These are phyloP conservation scores for Helicocarpus griseus DNA, from an alignment of 2,329 filamentous ascomycete genomes.

Conservation along the genomic window DNA sequence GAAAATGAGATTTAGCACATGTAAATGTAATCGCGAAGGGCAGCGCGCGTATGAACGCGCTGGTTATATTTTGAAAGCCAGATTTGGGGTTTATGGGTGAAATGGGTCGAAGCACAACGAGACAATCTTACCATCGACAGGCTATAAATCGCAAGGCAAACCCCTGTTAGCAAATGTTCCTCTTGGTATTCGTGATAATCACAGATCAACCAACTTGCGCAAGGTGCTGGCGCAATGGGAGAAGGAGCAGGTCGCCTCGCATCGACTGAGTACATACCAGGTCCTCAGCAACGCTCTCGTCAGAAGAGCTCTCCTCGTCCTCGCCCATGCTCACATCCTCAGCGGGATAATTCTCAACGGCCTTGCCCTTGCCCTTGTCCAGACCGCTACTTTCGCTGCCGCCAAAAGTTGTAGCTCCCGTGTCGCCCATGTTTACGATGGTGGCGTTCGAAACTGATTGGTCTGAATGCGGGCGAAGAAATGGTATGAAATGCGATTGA, in stretches of 20 bases:
- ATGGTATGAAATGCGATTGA: constrained; percentile 12
- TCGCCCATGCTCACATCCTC: constrained; percentile 63
- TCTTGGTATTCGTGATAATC: not conserved
- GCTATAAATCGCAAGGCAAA: constrained; percentile 13
- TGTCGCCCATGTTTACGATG: constrained; percentile 3
- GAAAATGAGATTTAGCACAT: too few species aligned
- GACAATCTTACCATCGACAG: constrained; percentile 18
- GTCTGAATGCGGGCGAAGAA: constrained; percentile 3
- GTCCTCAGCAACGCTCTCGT: constrained; percentile 54
- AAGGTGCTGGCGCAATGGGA: not conserved
- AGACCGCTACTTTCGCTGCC: constrained; percentile 27
- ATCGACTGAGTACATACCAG: constrained; percentile 20
- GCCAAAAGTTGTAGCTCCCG: not conserved
- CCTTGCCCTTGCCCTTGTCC: constrained; percentile 86
- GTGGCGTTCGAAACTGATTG: not conserved
- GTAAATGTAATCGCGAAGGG: too few species aligned
- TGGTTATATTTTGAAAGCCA: not conserved
- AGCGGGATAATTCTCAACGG: constrained; percentile 40
- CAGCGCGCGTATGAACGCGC: constrained; percentile 8
- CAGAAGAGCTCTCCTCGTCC: constrained; percentile 57
- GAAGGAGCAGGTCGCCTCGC: not conserved
- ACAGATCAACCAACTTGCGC: not conserved
- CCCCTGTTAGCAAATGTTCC: constrained; percentile 12
- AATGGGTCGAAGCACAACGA: not conserved
- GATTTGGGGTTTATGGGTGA: not conserved